Evolutionary conservation across 352 stramenopile genomes (phyloP).

Genomic region (Phytopythium cucurbitacearum): DNA sequence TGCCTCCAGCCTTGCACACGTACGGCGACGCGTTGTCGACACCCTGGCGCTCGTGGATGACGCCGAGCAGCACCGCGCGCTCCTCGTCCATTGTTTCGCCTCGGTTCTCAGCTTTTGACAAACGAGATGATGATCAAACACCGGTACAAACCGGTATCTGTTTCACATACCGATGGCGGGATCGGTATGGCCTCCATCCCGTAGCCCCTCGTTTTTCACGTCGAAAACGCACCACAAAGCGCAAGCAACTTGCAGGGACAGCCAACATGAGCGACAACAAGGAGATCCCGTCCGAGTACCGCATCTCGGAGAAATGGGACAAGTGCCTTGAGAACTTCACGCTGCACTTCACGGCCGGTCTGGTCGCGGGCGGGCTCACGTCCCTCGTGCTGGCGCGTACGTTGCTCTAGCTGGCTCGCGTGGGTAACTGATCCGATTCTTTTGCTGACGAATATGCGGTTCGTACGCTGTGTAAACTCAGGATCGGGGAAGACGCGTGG

Average conservation of each 20-base stretch:
- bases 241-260: neutral
- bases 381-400: slow-evolving; percentile 80
- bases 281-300: slow-evolving; percentile 83
- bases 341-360: slow-evolving; percentile 79
- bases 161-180: neutral
- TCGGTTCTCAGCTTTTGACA: neutral
- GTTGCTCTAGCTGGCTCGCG: slow-evolving; percentile 12
- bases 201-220: neutral
- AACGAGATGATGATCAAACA: neutral
- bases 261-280: slow-evolving; percentile 45
- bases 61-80: slow-evolving; percentile 59
- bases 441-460: slow-evolving; percentile 5
- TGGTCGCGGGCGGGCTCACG: slow-evolving; percentile 77
- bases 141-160: slow-evolving; percentile 2
- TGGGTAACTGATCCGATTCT: no score
- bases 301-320: slow-evolving; percentile 90
- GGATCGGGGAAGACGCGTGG: slow-evolving; percentile 59
- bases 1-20: slow-evolving; percentile 75
- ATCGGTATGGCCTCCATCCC: no score
- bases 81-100: slow-evolving; percentile 45
- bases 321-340: slow-evolving; percentile 88
- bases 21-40: slow-evolving; percentile 65
- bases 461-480: slow-evolving; percentile 13
- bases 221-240: slow-evolving; percentile 1
- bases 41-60: slow-evolving; percentile 57